Percentiles rank a stretch among this genome's conserved stretches.
Evolutionary conservation across 2,329 filamentous ascomycete species (phyloP).

Genomic region (Xylaria sp.): DNA sequence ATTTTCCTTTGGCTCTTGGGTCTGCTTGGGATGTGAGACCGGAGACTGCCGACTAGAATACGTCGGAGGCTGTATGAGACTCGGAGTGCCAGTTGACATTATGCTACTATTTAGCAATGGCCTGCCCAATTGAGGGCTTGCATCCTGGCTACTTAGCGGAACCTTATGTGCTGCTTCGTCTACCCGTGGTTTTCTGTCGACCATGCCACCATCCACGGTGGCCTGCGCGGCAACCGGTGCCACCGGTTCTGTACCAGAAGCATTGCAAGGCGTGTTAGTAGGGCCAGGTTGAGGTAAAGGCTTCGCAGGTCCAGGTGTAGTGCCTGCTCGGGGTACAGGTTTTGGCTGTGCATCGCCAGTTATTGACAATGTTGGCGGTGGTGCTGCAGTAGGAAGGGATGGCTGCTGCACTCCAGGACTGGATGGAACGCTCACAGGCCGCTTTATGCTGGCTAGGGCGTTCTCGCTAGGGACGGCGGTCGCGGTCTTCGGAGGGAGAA

Average conservation of each 20-base stretch:
- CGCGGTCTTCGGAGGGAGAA: constrained; percentile 35
- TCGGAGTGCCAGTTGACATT: constrained; percentile 2
- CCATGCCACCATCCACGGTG: background rate
- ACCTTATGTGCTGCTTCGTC: constrained; percentile 16
- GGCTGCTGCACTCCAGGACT: constrained; percentile 29
- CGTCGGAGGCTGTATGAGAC: background rate
- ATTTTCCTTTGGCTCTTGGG: constrained; percentile 10
- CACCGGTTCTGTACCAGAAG: background rate
- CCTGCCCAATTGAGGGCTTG: background rate
- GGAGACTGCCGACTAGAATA: constrained; percentile 12
- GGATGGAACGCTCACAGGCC: constrained; percentile 30
- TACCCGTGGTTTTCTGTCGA: constrained; percentile 8
- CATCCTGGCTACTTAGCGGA: constrained; percentile 21
- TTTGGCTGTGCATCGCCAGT: constrained; percentile 31
- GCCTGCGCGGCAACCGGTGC: constrained; percentile 1
- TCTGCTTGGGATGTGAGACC: constrained; percentile 12
- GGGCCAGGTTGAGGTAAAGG: constrained; percentile 13
- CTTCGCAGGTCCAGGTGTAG: constrained; percentile 12
- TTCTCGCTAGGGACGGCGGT: constrained; percentile 38
- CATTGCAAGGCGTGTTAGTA: constrained; percentile 21
- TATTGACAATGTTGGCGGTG: constrained; percentile 24
- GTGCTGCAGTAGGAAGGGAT: constrained; percentile 20
- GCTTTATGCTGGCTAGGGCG: constrained; percentile 30
- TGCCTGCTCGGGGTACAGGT: constrained; percentile 9
- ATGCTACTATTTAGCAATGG: background rate